Base-by-base conservation (phyloP, 148 eudicot species). In the Vaccinium macrocarpon region DNA sequence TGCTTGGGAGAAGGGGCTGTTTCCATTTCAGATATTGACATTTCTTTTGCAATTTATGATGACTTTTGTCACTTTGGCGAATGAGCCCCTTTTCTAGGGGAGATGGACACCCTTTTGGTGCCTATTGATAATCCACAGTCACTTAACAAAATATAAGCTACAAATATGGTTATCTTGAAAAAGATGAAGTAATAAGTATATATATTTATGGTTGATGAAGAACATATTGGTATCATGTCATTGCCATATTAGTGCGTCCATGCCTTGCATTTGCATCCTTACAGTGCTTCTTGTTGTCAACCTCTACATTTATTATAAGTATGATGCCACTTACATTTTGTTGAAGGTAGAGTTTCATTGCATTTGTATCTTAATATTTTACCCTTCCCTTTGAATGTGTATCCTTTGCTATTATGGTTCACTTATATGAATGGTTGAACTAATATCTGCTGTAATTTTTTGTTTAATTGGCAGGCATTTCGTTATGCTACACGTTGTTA, bases 401-500 rank as follows among this genome's bases (percentile, higher is more conserved):
- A 38, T 70, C 8, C 13, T 70, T 66, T 46, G 21, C 76, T 66
- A 62, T 19, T 46, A 15, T 62, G 56, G 23, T 81, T 81, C 10
- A 6, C 14, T 81, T 48, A 23, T 1, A 51, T 53, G 51, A 32
- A 49, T 50, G 66, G 49, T 80, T 59, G 51, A 61, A 59, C 51
- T 38, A 80, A 2, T 79, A 59, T 53, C 78, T 50, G 50, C 51
- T 29, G 8, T 49, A 16, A n/a, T 8, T 48, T 51, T 21, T 82
- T 53, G 42, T 80, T 5, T 10, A 71, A 32, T 85, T n/a, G 55
- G 14, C 82, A 81, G 84, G 77, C 23, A 48, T 85, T 48, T 42
- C 21, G 16, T 42, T 83, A 82, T 82, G 87, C n/a, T 82, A 70
- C 32, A 66, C 15, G 32, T 82, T 82, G 76, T 55, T 62, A 78